Conservation (phyloP, 441 rosid species). For the Jatropha multifida region DNA sequence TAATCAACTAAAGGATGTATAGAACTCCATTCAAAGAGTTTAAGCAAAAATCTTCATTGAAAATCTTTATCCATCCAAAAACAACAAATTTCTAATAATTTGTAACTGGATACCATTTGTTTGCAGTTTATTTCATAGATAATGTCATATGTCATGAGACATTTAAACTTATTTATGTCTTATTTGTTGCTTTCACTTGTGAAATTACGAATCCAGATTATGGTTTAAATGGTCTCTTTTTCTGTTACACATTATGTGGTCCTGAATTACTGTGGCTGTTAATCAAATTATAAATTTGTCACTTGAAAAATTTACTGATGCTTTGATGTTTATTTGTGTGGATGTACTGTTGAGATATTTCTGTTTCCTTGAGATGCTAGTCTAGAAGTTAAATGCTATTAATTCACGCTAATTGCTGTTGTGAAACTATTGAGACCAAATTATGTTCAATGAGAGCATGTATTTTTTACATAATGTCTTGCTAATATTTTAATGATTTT, state of each 20-base stretch:
- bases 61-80: not conserved
- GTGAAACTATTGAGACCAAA: not conserved
- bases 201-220: not conserved
- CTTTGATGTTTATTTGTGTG: not conserved
- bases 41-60: not conserved
- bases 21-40: not conserved
- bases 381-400: not conserved
- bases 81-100: not conserved
- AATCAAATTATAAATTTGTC: no score
- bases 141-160: not conserved
- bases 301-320: not conserved
- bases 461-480: not conserved
- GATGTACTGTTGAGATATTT: not conserved
- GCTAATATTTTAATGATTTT: slow-evolving; percentile 6
- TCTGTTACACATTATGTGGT: not conserved
- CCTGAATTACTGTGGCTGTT: no score
- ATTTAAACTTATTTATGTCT: not conserved
- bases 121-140: not conserved
- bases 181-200: not conserved
- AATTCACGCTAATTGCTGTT: not conserved
- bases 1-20: not conserved
- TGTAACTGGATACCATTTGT: not conserved
- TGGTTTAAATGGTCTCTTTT: not conserved
- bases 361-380: not conserved
- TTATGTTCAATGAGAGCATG: not conserved